Base-by-base conservation (phyloP, 805 yeast genomes). In the Dipodascus geniculatus region DNA sequence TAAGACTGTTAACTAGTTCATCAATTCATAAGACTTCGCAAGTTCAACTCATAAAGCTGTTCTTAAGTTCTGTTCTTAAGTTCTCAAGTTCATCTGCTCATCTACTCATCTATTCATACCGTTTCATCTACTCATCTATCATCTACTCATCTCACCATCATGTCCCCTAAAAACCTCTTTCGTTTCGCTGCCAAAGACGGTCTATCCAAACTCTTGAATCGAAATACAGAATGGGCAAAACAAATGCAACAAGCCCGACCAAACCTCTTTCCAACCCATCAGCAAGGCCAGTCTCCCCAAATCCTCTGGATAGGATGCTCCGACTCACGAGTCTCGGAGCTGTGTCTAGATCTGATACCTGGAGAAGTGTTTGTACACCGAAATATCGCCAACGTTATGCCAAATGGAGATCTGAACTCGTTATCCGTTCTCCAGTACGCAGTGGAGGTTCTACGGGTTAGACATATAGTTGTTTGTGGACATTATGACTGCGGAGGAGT, bases 401-500 rank as follows among this genome's bases (percentile, higher is more conserved):
- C 83, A 23, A 68, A 71, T 51, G 78, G 80, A 54, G 97, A 91
- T 66, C 71, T 84, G 48, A 78, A 88, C 44, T 75, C 84, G 19
- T 81, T 80, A 65, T 83, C 95, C 0, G 89, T 89, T 1, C 71
- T 91, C 28, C 96, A 90, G 68, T 87, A 87, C 63, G 95, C 96
- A 3, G 80, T 91, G 59, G 89, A 87, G 59, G 87, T 83, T 14
- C 74, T 90, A 56, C 84, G 85, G 63, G 95, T 91, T 42, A 77
- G 75, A 59, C 87, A 86, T 64, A 81, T 90, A 52, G 76, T 90
- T 53, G 85, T 90, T 3, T 87, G 96, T 69, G 98, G 97, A 2
- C 98, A 90, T 70, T 85, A 93, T 31, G 95, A 87, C 68, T 90
- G 98, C 74, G 96, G 96, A 51, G 97, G 96, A 28, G 80, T 87